These are phyloP conservation scores for Sporothrix schenckii DNA, from an alignment of 2,329 filamentous ascomycete species.

Conservation along the genomic window DNA sequence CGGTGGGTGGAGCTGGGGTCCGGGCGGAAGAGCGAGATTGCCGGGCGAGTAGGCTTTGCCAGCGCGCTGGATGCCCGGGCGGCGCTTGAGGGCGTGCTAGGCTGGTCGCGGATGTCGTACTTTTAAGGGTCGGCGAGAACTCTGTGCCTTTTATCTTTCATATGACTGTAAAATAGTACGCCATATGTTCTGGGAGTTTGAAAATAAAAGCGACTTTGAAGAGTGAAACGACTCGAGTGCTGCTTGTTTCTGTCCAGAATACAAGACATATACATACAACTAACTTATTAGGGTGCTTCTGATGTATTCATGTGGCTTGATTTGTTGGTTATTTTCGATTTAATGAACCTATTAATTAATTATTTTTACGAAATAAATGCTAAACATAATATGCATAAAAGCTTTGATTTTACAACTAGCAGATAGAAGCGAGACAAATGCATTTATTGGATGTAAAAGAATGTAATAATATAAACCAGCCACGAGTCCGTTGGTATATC, in stretches of 20 bases:
- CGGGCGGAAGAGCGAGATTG: conserved; percentile 70
- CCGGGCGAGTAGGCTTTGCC: conserved; percentile 69
- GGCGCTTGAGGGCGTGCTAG: conserved; percentile 66
- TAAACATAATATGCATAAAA: too few species aligned
- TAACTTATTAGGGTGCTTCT: too few species aligned
- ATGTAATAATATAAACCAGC: not conserved
- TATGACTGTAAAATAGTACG: not conserved
- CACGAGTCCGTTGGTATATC: not conserved
- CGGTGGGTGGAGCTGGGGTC: conserved; percentile 77
- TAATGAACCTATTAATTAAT: too few species aligned
- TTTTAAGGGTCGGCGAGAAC: conserved; percentile 1
- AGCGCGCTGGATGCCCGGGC: conserved; percentile 67
- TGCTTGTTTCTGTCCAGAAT: not conserved
- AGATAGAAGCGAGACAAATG: not conserved
- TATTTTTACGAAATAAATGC: too few species aligned
- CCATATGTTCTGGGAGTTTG: not conserved
- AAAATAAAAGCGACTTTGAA: conserved; percentile 4
- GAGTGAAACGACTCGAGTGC: not conserved
- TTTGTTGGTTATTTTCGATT: not conserved
- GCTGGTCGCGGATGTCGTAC: conserved; percentile 57
- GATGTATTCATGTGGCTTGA: too few species aligned
- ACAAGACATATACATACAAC: not conserved
- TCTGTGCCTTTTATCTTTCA: not conserved
- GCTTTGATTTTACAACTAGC: too few species aligned
- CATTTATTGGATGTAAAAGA: not conserved